Evolutionary conservation across 345 rosid species (phyloP).

Genomic region (Salix caprea): DNA sequence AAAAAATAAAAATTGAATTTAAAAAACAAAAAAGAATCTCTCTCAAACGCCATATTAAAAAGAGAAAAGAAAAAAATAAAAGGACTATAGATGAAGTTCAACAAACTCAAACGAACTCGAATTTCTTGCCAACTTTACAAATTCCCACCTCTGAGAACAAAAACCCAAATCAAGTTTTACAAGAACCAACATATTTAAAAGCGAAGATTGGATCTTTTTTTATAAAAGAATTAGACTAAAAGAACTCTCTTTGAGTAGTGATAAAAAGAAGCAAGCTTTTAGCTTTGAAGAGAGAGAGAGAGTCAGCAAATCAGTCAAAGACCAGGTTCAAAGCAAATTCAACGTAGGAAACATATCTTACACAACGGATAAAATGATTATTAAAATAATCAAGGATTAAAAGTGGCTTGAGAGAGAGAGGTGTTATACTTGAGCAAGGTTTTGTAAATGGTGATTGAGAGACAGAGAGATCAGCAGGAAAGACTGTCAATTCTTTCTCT

Average conservation of each 20-base stretch:
- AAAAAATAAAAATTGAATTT: slow-evolving; percentile 1
- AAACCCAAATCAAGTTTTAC: slow-evolving; percentile 9
- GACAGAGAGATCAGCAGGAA: slow-evolving; percentile 2
- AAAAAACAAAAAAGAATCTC: background rate
- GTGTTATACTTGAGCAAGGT: background rate
- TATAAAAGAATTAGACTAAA: background rate
- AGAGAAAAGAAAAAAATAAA: background rate
- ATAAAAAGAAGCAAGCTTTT: background rate
- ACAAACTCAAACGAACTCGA: background rate
- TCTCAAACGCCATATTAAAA: slow-evolving; percentile 5
- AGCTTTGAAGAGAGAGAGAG: background rate
- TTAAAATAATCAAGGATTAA: background rate
- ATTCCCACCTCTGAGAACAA: slow-evolving; percentile 4
- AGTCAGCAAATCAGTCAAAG: background rate
- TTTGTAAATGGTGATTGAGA: background rate
- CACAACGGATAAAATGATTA: background rate
- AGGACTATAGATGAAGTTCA: background rate
- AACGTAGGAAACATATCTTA: background rate
- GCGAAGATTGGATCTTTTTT: background rate
- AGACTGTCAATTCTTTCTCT: background rate
- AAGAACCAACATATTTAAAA: background rate
- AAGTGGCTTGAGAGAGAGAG: background rate
- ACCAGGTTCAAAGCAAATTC: slow-evolving; percentile 9
- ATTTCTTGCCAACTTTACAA: background rate
- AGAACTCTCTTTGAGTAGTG: too few relatives aligned